Base-by-base conservation (phyloP, 1,139 yeast genomes). In the Blastobotrys buckinghamii region DNA sequence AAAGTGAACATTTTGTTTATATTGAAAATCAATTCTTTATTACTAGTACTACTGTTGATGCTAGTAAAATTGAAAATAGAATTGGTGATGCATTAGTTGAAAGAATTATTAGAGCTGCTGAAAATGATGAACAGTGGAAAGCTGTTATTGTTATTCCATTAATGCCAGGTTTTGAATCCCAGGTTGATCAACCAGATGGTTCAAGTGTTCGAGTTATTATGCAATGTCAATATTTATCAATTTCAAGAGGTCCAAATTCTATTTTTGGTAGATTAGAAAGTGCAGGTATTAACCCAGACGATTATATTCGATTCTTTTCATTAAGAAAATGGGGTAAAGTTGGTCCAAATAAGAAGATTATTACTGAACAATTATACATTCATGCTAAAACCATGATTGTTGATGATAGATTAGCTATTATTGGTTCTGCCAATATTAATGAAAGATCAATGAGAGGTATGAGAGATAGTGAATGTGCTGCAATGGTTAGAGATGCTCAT, bases 81-180 rank as follows among this genome's bases (percentile, higher is more conserved):
- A 85, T 94, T 56, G 98, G 98, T 40, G 96, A 92, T 73, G 98
- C 98, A 0, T 73, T 94, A 46, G 97, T 92, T 13, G 97, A 92
- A 63, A 76, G 99, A 61, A 89, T 92, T 49, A 84, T 89, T 30
- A 77, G 89, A 45, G 98, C 98, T 0, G 84, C 86, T 61, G 77
- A 78, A 52, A 86, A 84, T 53, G 81, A 82, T 3, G 84, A 81
- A 48, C 67, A 72, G 24, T 94, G 99, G 99, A 82, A 82, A 57
- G 97, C 97, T 1, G 77, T 89, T 17, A 82, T 92, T 53, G 77
- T 92, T 6, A 88, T 94, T 53, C 99, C 99, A 2, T 73, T 94
- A 58, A 88, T 92, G 95, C 99, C 99, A 1, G 99, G 98, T 0
- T 94, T 94, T 65, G 95, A 87, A 61, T 83, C 96, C 16, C 88